Percentiles rank a stretch among this genome's conserved stretches.
Conservation (phyloP, 352 stramenopile species). For the Thalassiosira livingstoniorum region DNA sequence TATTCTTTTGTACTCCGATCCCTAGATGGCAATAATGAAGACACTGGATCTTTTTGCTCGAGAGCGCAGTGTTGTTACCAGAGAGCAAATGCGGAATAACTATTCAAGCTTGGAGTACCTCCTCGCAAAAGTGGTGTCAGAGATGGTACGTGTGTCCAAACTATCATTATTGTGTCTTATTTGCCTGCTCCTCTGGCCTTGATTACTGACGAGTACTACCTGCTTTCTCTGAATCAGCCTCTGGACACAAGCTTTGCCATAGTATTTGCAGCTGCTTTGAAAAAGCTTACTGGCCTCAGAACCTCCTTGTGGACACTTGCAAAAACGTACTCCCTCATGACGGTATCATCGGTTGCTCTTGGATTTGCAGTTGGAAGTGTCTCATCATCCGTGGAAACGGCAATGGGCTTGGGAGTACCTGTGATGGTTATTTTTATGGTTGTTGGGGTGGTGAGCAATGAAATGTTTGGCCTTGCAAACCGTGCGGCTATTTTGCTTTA, state of each 20-base stretch:
- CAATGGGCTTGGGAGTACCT: constrained; percentile 70
- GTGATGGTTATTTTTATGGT: constrained; percentile 85
- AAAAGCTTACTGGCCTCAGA: constrained; percentile 63
- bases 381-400: constrained; percentile 60
- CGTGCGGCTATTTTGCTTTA: too few species aligned
- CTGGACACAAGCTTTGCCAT: constrained; percentile 74
- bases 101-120: constrained; percentile 81
- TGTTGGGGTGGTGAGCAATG: constrained; percentile 64
- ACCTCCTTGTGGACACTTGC: constrained; percentile 63
- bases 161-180: too few species aligned
- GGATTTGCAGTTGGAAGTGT: constrained; percentile 81
- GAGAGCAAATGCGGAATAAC: constrained; percentile 76
- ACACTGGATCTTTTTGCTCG: constrained; percentile 84
- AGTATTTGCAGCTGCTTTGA: constrained; percentile 76
- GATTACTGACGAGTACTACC: neutral
- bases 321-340: constrained; percentile 77
- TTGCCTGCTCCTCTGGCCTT: too few species aligned
- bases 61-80: constrained; percentile 79
- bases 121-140: constrained; percentile 65
- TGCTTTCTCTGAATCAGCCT: constrained; percentile 43
- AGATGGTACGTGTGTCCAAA: constrained; percentile 41
- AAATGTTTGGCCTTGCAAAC: too few species aligned
- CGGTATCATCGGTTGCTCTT: constrained; percentile 73
- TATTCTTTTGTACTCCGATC: constrained; percentile 15
- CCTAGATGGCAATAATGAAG: constrained; percentile 82